Conservation (phyloP, 2,329 filamentous ascomycete species). For the Onygena corvina region DNA sequence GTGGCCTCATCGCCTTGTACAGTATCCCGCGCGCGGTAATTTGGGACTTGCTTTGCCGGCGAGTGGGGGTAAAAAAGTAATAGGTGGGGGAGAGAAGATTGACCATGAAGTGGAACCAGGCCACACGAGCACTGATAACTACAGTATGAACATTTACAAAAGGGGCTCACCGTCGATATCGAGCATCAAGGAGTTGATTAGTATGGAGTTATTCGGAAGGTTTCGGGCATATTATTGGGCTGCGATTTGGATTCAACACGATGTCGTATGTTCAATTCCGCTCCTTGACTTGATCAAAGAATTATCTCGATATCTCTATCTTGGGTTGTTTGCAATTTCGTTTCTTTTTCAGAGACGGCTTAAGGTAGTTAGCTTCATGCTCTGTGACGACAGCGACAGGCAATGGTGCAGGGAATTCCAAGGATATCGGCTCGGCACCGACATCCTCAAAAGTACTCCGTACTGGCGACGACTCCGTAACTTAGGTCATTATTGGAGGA, state of each 20-base stretch:
- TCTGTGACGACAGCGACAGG: not conserved
- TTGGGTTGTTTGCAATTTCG: not conserved
- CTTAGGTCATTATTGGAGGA: no score
- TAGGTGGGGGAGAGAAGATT: not conserved
- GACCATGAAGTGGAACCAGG: not conserved
- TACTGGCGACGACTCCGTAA: no score
- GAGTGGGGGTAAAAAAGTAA: slow-evolving; percentile 2
- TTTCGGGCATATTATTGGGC: not conserved
- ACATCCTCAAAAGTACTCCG: not conserved
- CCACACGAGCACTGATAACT: slow-evolving; percentile 5
- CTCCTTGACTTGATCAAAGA: not conserved
- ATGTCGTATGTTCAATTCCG: not conserved
- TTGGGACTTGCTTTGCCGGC: slow-evolving; percentile 1
- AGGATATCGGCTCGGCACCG: not conserved
- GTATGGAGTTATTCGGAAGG: not conserved
- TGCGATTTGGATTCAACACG: not conserved
- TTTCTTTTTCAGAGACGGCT: not conserved
- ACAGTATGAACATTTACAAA: no score
- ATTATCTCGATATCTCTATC: not conserved
- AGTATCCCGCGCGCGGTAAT: slow-evolving; percentile 5
- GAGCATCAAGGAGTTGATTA: not conserved
- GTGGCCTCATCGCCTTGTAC: slow-evolving; percentile 3
- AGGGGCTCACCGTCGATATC: not conserved
- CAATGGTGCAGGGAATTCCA: not conserved
- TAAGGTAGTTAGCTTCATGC: not conserved